Base-by-base conservation (phyloP, 179 eudicot genomes). In the Camellia oleifera region DNA sequence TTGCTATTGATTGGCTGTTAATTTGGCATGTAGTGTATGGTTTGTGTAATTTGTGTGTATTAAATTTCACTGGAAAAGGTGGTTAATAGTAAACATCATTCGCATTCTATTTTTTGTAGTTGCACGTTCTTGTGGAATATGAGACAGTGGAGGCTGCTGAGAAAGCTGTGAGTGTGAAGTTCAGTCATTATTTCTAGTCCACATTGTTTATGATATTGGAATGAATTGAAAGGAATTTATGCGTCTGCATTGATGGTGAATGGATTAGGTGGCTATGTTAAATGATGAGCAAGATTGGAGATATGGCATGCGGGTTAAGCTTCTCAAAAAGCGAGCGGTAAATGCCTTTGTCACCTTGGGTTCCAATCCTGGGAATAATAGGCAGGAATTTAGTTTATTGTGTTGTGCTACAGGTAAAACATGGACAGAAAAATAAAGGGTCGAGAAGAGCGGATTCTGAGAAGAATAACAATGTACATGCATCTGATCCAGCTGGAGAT, bases 281-380 rank as follows among this genome's bases (percentile, higher is more conserved):
- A 94, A 91, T 81, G 86, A 94, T 84, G 92, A 94, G 77, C 93
- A 88, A 48, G 94, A 95, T 77, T 95, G 99, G 99, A 90, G 99
- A 82, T 84, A 86, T 88, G 98, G 97, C 74, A 84, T 95, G 86
- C 90, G 94, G 71, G 98, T 95, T 81, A 96, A 90, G 88, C 95
- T 86, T 87, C 93, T 94, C 23, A 94, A 32, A 32, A 32, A 90
- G 80, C 87, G 80, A 85, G 72, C 50, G 93, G 98, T 92, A 87
- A 76, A 53, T 57, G 58, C 44, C 63, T 9, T 76, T 17, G 0
- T 40, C 26, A 23, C 17, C 72, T 79, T 57, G 52, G 53, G 11
- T 52, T 14, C 52, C 56, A 53, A 8, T 26, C 14, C 67, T 57
- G 42, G 57, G 23, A 4, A 45, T 58, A 12, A 48, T 26, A 53